A percentile compares a stretch with the other conserved stretches of the same genome.
Evolutionary conservation across 2,329 filamentous ascomycete species (phyloP).

Genomic region (Madurella mycetomatis): DNA sequence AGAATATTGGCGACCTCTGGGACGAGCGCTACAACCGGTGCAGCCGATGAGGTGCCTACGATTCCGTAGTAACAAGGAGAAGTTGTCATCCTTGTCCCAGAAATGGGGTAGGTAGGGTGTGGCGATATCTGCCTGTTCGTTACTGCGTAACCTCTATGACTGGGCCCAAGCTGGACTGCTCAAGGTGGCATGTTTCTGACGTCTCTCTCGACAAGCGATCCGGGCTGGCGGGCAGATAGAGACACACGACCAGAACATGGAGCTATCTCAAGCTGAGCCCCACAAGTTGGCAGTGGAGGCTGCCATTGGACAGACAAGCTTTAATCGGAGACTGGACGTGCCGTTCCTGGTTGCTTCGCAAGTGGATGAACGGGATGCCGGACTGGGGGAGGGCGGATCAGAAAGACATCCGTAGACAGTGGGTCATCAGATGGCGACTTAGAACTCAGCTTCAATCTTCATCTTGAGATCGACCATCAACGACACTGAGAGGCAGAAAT

Average conservation of each 20-base stretch:
- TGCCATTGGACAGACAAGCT: constrained; percentile 2
- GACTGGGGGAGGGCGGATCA: neutral
- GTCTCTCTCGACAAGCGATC: constrained; percentile 3
- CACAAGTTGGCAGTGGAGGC: neutral
- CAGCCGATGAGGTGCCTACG: constrained; percentile 2
- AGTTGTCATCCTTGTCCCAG: neutral
- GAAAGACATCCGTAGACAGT: neutral
- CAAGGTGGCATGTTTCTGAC: constrained; percentile 13
- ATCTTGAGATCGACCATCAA: too few relatives aligned
- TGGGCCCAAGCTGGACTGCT: too few relatives aligned
- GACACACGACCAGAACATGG: neutral
- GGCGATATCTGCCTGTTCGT: neutral
- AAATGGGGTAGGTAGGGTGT: constrained; percentile 2
- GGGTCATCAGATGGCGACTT: too few relatives aligned
- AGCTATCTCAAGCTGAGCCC: neutral
- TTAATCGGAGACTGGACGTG: constrained; percentile 1
- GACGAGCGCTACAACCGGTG: constrained; percentile 7
- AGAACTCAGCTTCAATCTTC: too few relatives aligned
- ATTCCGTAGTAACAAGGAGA: neutral
- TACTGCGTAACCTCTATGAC: neutral
- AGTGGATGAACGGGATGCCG: constrained; percentile 3
- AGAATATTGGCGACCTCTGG: neutral
- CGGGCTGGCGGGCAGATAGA: constrained; percentile 2
- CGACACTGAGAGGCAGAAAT: too few relatives aligned
- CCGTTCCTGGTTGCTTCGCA: constrained; percentile 5